phyloP scores from a whole-genome alignment of 2,329 filamentous ascomycete species.

The Juglanconis oblonga region DNA sequence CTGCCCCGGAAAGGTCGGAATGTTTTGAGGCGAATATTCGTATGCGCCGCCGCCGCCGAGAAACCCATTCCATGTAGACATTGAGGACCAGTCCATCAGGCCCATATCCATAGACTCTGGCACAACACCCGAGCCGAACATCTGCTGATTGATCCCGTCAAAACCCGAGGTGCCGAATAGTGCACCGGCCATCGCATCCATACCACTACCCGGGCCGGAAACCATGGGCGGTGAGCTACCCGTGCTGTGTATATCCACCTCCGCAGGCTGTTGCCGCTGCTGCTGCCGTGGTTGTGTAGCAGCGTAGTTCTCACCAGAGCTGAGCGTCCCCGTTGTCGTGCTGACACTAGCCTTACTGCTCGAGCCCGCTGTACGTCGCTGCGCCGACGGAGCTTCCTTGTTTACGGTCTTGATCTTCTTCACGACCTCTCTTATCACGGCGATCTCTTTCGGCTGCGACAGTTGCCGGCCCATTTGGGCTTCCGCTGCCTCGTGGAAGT shows the following conservation, averaged over 20 bases:
- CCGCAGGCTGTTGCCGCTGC: slow-evolving; percentile 7
- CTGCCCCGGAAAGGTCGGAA: neutral
- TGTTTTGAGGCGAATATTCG: slow-evolving; percentile 1
- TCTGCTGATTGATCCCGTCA: slow-evolving; percentile 25
- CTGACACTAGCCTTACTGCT: slow-evolving; percentile 12
- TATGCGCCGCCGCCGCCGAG: neutral
- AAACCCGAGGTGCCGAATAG: slow-evolving; percentile 20
- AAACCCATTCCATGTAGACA: slow-evolving; percentile 35
- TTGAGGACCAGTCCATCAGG: slow-evolving; percentile 48
- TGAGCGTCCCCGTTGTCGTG: neutral
- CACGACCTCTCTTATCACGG: slow-evolving; percentile 42
- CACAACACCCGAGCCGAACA: slow-evolving; percentile 29
- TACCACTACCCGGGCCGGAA: slow-evolving; percentile 5
- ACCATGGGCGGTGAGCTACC: slow-evolving; percentile 15
- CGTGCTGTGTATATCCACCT: slow-evolving; percentile 16
- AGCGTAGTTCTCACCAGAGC: slow-evolving; percentile 2
- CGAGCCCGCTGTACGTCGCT: slow-evolving; percentile 20
- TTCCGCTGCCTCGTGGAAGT: slow-evolving; percentile 50
- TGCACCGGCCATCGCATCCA: slow-evolving; percentile 18
- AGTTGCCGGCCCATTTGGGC: slow-evolving; percentile 40
- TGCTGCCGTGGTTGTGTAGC: neutral
- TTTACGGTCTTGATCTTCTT: slow-evolving; percentile 21
- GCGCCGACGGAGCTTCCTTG: slow-evolving; percentile 7
- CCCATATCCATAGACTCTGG: slow-evolving; percentile 27
- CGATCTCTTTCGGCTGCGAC: slow-evolving; percentile 45